phyloP scores from a whole-genome alignment of 2,329 filamentous ascomycete species.

The Acrocalymma vagum region DNA sequence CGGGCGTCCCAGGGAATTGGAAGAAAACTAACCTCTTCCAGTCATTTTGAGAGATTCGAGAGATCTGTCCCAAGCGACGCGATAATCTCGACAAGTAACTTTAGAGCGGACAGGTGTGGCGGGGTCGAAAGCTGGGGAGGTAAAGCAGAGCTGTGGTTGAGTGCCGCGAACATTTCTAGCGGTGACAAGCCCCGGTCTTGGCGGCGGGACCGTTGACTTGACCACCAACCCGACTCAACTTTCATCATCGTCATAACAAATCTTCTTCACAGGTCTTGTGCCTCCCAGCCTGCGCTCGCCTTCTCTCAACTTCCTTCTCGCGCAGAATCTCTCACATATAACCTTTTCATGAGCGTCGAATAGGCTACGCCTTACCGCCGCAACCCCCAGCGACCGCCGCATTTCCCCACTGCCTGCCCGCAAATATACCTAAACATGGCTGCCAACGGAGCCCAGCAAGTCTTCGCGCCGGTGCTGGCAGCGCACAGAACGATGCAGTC shows the following conservation, averaged over 20 bases:
- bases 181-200: constrained; percentile 34
- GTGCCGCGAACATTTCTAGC: constrained; percentile 38
- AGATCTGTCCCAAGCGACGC: constrained; percentile 5
- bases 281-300: constrained; percentile 4
- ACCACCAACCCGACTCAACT: constrained; percentile 23
- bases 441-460: constrained; percentile 70
- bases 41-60: constrained; percentile 29
- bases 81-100: constrained; percentile 5
- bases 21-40: constrained; percentile 39
- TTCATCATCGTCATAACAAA: constrained; percentile 29
- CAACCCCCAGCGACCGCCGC: constrained; percentile 33
- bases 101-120: constrained; percentile 9
- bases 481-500: constrained; percentile 92
- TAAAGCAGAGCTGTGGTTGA: constrained; percentile 25
- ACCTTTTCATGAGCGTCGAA: constrained; percentile 32
- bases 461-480: constrained; percentile 84
- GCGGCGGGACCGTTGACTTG: constrained; percentile 35
- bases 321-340: constrained; percentile 1
- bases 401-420: constrained; percentile 26
- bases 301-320: constrained; percentile 6
- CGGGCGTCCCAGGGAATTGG: background rate
- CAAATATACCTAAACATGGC: constrained; percentile 65
- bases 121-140: constrained; percentile 18
- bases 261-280: too few species aligned
- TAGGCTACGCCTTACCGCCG: constrained; percentile 35